Percentiles rank a stretch among this genome's conserved stretches.
phyloP scores from a whole-genome alignment of 345 rosid genomes.

The Eucalyptus camaldulensis region DNA sequence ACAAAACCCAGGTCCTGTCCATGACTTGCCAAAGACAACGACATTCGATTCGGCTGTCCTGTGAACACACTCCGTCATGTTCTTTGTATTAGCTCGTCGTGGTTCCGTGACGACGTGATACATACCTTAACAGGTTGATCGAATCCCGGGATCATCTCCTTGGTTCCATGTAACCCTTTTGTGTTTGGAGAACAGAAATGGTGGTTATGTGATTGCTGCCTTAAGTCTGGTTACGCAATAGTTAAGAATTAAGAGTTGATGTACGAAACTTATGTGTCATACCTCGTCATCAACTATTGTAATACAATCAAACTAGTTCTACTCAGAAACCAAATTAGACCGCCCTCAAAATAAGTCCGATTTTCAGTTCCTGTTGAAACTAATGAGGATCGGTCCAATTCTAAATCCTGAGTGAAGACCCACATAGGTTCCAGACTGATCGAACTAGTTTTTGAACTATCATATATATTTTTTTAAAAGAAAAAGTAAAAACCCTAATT shows the following conservation, averaged over 20 bases:
- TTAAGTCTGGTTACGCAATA: not conserved
- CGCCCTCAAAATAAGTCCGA: no score
- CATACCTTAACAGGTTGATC: not conserved
- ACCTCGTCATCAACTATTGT: not conserved
- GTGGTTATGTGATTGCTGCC: not conserved
- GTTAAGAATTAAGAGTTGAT: not conserved
- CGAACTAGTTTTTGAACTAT: rapidly evolving
- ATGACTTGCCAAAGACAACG: not conserved
- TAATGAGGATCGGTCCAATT: rapidly evolving
- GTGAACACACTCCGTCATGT: not conserved
- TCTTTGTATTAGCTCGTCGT: not conserved
- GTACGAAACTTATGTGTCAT: rapidly evolving
- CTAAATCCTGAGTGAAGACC: rapidly evolving
- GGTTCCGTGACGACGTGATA: not conserved
- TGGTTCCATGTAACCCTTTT: not conserved
- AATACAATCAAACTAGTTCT: no score
- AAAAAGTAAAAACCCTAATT: no score
- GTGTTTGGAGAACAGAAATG: not conserved
- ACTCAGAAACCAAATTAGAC: no score
- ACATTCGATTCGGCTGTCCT: not conserved
- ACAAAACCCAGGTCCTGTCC: not conserved
- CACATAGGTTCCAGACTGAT: rapidly evolving
- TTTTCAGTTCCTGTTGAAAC: rapidly evolving
- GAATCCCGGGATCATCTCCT: not conserved
- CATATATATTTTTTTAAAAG: no score